Evolutionary conservation across 148 eudicot genomes (phyloP).

Genomic region (Rhododendron vialii): DNA sequence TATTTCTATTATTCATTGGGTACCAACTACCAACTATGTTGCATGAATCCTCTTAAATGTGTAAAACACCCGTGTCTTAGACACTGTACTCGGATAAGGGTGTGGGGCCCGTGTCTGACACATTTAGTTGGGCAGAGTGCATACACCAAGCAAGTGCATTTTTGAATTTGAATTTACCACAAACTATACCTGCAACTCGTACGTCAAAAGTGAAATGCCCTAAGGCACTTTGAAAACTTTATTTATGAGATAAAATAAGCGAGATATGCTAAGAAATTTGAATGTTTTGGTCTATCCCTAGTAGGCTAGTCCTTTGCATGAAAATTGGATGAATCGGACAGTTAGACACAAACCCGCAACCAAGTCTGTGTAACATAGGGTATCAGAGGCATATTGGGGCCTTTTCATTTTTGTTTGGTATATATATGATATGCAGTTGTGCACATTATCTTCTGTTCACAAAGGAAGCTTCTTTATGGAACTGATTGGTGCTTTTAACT

Average conservation of each 20-base stretch:
- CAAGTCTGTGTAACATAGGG: too few relatives aligned
- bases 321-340: too few relatives aligned
- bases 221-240: background rate
- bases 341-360: too few relatives aligned
- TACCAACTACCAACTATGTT: background rate
- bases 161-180: background rate
- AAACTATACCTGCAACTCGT: background rate
- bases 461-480: background rate
- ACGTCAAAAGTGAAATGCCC: background rate
- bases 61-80: background rate
- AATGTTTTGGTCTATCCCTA: too few relatives aligned
- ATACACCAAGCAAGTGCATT: background rate
- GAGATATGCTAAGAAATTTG: too few relatives aligned
- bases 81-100: background rate
- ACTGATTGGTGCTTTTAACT: constrained; percentile 11
- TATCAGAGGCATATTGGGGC: background rate
- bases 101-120: background rate
- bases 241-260: background rate
- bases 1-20: background rate
- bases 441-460: background rate
- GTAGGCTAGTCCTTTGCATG: too few relatives aligned
- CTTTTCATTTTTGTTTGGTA: background rate
- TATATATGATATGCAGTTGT: background rate
- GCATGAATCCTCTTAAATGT: background rate
- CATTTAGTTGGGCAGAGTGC: background rate